phyloP scores from a whole-genome alignment of 192 early-diverging fungal species.

The Gaertneriomyces semiglobifer region DNA sequence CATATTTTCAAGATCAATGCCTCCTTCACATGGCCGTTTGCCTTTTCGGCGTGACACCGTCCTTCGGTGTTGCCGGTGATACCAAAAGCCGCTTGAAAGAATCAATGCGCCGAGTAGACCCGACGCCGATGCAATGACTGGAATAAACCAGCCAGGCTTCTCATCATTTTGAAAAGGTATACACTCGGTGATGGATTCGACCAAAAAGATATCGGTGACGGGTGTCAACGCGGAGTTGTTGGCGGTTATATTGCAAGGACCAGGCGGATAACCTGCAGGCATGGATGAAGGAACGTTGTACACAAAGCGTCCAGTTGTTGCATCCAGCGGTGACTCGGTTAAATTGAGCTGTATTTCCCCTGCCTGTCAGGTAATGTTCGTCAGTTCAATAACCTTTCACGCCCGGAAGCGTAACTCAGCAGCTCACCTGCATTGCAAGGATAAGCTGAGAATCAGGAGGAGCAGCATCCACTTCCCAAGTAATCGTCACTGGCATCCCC shows the following conservation, averaged over 20 bases:
- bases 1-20: not conserved
- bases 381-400: not conserved
- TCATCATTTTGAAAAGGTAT: not conserved
- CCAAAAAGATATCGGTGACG: no score
- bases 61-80: not conserved
- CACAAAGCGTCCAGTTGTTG: not conserved
- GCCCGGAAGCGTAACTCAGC: not conserved
- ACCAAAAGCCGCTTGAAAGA: not conserved
- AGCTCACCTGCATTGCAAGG: not conserved
- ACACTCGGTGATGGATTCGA: no score
- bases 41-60: not conserved
- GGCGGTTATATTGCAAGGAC: no score
- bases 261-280: not conserved
- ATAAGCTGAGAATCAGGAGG: not conserved
- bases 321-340: slow-evolving; percentile 2
- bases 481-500: not conserved
- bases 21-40: not conserved
- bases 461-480: not conserved
- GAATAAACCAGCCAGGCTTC: not conserved
- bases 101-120: not conserved
- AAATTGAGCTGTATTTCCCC: not conserved
- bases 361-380: not conserved
- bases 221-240: no score
- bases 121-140: not conserved
- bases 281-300: not conserved